These are phyloP conservation scores for Wickerhamomyces hampshirensis DNA, from an alignment of 805 yeast species.

Conservation along the genomic window DNA sequence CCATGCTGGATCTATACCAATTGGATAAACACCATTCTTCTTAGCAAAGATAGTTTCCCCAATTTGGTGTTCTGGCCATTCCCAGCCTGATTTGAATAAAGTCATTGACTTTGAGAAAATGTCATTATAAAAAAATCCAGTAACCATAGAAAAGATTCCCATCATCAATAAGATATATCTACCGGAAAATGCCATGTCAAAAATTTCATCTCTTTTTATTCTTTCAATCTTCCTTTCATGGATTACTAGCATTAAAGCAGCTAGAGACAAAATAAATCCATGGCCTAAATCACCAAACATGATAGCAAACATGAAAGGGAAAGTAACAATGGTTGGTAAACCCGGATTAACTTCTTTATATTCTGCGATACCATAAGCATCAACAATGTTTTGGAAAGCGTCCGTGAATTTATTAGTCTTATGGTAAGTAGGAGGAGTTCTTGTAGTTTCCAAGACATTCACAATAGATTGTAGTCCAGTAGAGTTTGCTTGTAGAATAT, in stretches of 20 bases:
- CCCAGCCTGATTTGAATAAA: slow-evolving; percentile 83
- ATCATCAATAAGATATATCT: slow-evolving; percentile 84
- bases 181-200: slow-evolving; percentile 94
- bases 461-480: slow-evolving; percentile 57
- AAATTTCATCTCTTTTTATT: slow-evolving; percentile 83
- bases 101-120: slow-evolving; percentile 89
- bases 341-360: slow-evolving; percentile 97
- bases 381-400: slow-evolving; percentile 91
- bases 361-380: slow-evolving; percentile 90
- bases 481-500: slow-evolving; percentile 58
- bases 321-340: slow-evolving; percentile 87
- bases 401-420: slow-evolving; percentile 88
- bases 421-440: slow-evolving; percentile 92
- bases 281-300: slow-evolving; percentile 99
- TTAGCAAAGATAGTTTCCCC: slow-evolving; percentile 71
- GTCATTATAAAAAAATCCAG: slow-evolving; percentile 93
- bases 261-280: slow-evolving; percentile 76
- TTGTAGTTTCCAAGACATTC: slow-evolving; percentile 58
- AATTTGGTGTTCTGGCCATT: slow-evolving; percentile 71
- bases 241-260: slow-evolving; percentile 65
- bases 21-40: slow-evolving; percentile 61
- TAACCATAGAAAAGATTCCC: slow-evolving; percentile 95
- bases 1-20: slow-evolving; percentile 95
- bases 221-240: slow-evolving; percentile 68
- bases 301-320: slow-evolving; percentile 97